Evolutionary conservation across 345 rosid genomes (phyloP).

Genomic region (Acer negundo): DNA sequence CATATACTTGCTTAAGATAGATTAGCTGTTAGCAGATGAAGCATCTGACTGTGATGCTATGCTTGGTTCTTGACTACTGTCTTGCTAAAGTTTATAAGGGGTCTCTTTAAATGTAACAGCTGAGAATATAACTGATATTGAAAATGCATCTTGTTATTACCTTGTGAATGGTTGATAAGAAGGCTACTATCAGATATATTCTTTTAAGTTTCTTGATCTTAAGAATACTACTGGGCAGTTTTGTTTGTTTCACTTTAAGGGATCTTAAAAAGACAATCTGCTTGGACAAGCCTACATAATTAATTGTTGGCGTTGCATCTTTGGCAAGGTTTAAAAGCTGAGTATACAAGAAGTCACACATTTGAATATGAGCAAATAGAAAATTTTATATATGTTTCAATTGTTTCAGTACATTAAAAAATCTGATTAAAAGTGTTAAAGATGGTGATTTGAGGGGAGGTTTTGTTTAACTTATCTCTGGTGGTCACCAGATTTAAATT

Average conservation of each 20-base stretch:
- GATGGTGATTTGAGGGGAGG: neutral
- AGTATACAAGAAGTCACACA: neutral
- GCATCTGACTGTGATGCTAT: neutral
- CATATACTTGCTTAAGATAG: constrained; percentile 1
- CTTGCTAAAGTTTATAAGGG: neutral
- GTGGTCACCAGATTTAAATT: neutral
- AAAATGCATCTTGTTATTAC: neutral
- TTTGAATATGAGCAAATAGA: neutral
- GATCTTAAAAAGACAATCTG: neutral
- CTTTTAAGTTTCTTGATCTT: neutral
- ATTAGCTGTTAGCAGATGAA: neutral
- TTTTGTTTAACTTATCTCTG: constrained; percentile 4
- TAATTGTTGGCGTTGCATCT: neutral
- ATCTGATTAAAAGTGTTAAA: neutral
- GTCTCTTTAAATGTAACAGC: neutral
- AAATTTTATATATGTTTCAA: neutral
- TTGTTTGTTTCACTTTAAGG: neutral
- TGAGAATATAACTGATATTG: neutral
- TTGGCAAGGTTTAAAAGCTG: neutral
- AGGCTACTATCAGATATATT: neutral
- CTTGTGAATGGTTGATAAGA: neutral
- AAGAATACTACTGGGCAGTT: neutral
- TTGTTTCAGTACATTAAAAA: neutral
- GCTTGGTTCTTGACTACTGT: neutral
- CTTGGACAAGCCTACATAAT: neutral